Conservation (phyloP, 768 basidiomycete species). For the Harrya chromipes region DNA sequence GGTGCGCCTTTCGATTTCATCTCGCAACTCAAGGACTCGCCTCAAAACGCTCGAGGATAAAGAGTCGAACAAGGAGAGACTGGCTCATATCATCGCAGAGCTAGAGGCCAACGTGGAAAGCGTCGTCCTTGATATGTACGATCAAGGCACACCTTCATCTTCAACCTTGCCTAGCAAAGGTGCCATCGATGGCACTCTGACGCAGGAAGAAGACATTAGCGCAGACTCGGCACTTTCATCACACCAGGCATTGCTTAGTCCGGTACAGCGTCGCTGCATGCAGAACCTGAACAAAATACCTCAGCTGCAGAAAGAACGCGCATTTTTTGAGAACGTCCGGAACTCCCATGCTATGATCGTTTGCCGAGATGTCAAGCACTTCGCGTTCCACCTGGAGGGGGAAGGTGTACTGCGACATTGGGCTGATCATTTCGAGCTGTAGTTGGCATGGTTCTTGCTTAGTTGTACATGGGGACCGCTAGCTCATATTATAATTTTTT, state of each 20-base stretch:
- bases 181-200: background rate
- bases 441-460: conserved; percentile 1
- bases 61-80: conserved; percentile 42
- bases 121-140: conserved; percentile 57
- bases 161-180: conserved; percentile 4
- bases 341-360: conserved; percentile 76
- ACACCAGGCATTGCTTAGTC: conserved; percentile 48
- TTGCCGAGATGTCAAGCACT: conserved; percentile 61
- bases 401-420: conserved; percentile 69
- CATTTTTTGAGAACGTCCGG: conserved; percentile 53
- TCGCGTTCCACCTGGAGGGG: conserved; percentile 55
- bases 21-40: conserved; percentile 59
- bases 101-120: conserved; percentile 63
- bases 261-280: conserved; percentile 55
- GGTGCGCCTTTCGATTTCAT: conserved; percentile 53
- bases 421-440: conserved; percentile 58
- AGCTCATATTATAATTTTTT: no score
- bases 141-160: conserved; percentile 31
- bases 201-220: background rate
- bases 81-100: conserved; percentile 53
- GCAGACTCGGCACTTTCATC: conserved; percentile 9
- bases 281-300: conserved; percentile 65
- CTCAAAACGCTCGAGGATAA: conserved; percentile 64
- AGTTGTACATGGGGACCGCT: no score
- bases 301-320: conserved; percentile 63